Percentiles rank a stretch among this genome's conserved stretches.
Conservation (phyloP, 2,329 filamentous ascomycete species). For the Colletotrichum karsti region DNA sequence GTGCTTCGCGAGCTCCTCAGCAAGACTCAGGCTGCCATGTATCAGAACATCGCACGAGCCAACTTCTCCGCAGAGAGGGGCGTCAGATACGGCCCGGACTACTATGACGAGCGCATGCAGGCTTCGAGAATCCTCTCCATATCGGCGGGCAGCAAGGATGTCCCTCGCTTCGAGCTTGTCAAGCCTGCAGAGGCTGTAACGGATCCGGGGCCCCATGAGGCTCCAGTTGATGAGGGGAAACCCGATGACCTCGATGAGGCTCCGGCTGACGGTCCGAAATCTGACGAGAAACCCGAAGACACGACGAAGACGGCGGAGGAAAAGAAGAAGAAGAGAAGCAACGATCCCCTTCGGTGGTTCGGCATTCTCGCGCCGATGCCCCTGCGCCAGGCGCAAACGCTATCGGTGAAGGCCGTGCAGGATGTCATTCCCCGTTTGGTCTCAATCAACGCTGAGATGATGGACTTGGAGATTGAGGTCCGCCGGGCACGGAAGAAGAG, state of each 20-base stretch:
- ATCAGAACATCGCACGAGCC: slow-evolving; percentile 73
- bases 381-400: slow-evolving; percentile 65
- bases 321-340: slow-evolving; percentile 16
- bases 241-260: background rate
- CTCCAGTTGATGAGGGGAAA: slow-evolving; percentile 16
- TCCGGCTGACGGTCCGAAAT: slow-evolving; percentile 9
- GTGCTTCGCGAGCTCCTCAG: slow-evolving; percentile 63
- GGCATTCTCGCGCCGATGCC: slow-evolving; percentile 61
- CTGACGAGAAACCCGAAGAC: slow-evolving; percentile 5
- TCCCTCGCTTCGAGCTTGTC: slow-evolving; percentile 35
- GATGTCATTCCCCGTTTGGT: slow-evolving; percentile 65
- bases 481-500: slow-evolving; percentile 66
- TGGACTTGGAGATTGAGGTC: slow-evolving; percentile 73
- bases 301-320: background rate
- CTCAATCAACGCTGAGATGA: slow-evolving; percentile 68
- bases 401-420: slow-evolving; percentile 65
- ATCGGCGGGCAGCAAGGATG: slow-evolving; percentile 15
- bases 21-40: slow-evolving; percentile 62
- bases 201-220: background rate
- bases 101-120: slow-evolving; percentile 79
- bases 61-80: slow-evolving; percentile 76
- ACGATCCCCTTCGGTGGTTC: slow-evolving; percentile 68
- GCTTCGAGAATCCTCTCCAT: slow-evolving; percentile 58
- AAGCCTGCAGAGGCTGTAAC: slow-evolving; percentile 20
- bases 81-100: slow-evolving; percentile 72